A percentile compares a stretch with the other conserved stretches of the same genome.
Evolutionary conservation across 1,284 basidiomycete genomes (phyloP).

Genomic region (Irpex sp.): DNA sequence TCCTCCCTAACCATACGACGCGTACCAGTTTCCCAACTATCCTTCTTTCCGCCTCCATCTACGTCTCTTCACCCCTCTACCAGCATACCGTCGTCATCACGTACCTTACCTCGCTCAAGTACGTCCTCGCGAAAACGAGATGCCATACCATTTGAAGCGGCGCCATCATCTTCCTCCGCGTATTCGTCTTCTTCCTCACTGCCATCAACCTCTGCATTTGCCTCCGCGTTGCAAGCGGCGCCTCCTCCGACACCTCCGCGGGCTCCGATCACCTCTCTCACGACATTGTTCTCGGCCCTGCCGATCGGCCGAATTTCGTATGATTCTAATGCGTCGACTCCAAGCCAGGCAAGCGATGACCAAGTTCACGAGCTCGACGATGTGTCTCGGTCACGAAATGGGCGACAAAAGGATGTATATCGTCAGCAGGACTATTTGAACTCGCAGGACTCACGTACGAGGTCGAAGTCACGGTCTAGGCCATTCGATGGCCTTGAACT

Average conservation of each 20-base stretch:
- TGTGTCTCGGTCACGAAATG: constrained; percentile 13
- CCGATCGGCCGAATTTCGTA: constrained; percentile 23
- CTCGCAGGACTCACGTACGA: not conserved
- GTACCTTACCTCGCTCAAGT: constrained; percentile 9
- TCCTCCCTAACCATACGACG: constrained; percentile 21
- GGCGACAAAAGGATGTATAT: not conserved
- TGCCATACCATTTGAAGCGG: constrained; percentile 6
- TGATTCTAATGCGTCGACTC: constrained; percentile 26
- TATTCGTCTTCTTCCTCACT: constrained; percentile 3
- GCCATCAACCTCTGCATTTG: constrained; percentile 3
- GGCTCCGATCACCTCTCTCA: constrained; percentile 14
- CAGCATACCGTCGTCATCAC: not conserved
- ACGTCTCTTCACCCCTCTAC: constrained; percentile 9
- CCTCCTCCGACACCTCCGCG: constrained; percentile 1
- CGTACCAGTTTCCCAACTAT: constrained; percentile 26
- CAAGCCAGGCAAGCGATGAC: constrained; percentile 28
- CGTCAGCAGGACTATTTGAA: not conserved
- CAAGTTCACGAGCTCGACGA: constrained; percentile 29
- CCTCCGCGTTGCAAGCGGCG: constrained; percentile 6
- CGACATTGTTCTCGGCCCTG: constrained; percentile 15
- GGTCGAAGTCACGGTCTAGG: not conserved
- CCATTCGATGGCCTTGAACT: not conserved
- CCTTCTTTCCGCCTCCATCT: constrained; percentile 26
- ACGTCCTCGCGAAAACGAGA: constrained; percentile 2
- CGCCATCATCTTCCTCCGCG: constrained; percentile 5